These are phyloP conservation scores for Phytophthora lateralis DNA, from an alignment of 352 stramenopile genomes.

Conservation along the genomic window DNA sequence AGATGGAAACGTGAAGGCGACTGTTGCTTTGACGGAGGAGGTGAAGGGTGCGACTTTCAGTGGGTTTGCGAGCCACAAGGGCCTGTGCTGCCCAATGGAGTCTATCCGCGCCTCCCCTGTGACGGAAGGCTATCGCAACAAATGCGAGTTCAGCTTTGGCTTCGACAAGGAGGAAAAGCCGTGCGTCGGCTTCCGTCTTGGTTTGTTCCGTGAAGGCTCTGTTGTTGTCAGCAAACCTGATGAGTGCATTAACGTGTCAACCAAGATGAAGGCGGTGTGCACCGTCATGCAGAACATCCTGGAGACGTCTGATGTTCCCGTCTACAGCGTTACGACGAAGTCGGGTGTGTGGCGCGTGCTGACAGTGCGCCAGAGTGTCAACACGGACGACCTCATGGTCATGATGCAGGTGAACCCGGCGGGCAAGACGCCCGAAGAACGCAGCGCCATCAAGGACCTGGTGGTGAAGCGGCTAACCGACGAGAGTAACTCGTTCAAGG, in stretches of 20 bases:
- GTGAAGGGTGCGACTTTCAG: conserved; percentile 34
- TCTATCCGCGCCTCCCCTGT: conserved; percentile 85
- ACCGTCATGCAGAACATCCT: conserved; percentile 66
- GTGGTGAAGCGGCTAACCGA: conserved; percentile 57
- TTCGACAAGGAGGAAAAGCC: conserved; percentile 75
- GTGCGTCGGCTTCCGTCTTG: conserved; percentile 88
- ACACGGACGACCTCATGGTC: conserved; percentile 78
- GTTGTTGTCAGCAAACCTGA: conserved; percentile 70
- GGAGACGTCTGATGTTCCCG: conserved; percentile 56
- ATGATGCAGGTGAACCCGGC: conserved; percentile 77
- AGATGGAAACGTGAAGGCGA: conserved; percentile 42
- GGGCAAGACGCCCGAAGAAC: conserved; percentile 39
- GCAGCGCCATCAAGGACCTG: conserved; percentile 44
- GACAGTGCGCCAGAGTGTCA: conserved; percentile 72
- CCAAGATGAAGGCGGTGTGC: conserved; percentile 84
- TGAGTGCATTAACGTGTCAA: conserved; percentile 81
- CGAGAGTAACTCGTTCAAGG: conserved; percentile 37
- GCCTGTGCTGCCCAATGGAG: conserved; percentile 85
- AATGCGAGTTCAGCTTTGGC: conserved; percentile 97
- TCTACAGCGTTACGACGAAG: conserved; percentile 79
- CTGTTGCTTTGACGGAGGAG: conserved; percentile 34
- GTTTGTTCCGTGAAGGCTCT: conserved; percentile 80
- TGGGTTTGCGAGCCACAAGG: conserved; percentile 83
- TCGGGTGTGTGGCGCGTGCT: conserved; percentile 78
- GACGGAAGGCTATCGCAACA: conserved; percentile 95